Conservation (phyloP, 1,139 yeast genomes). For the Candida neerlandica region DNA sequence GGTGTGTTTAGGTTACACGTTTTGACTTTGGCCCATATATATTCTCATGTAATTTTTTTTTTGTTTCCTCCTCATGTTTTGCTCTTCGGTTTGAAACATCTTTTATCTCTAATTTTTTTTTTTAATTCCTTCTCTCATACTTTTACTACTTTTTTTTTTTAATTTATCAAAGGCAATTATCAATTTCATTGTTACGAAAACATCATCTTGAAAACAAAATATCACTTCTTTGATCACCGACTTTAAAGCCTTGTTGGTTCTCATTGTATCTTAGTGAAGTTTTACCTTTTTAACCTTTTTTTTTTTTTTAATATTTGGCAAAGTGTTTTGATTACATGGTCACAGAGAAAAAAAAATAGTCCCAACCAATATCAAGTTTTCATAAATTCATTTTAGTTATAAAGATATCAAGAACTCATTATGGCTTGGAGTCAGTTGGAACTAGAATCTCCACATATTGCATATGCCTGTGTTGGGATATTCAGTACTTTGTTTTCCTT, state of each 20-base stretch:
- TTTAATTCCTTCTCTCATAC: too few species aligned
- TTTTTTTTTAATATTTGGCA: background rate
- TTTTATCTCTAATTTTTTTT: too few species aligned
- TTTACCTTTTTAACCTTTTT: background rate
- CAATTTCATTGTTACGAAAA: too few species aligned
- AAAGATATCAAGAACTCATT: background rate
- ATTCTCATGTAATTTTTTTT: too few species aligned
- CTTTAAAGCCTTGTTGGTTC: background rate
- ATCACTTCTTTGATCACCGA: background rate
- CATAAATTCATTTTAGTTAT: background rate
- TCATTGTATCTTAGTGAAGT: too few species aligned
- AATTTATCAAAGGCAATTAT: too few species aligned
- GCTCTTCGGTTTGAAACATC: too few species aligned
- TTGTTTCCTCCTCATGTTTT: too few species aligned
- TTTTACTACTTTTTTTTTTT: too few species aligned
- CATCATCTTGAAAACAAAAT: too few species aligned
- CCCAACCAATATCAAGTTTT: background rate
- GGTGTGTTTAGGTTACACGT: too few species aligned
- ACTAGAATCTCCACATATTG: slow-evolving; percentile 68
- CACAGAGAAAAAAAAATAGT: background rate
- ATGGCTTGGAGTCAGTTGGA: slow-evolving; percentile 48
- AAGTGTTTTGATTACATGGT: background rate
- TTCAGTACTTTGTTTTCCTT: slow-evolving; percentile 86
- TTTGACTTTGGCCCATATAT: too few species aligned
- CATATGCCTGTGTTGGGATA: slow-evolving; percentile 91